Evolutionary conservation across 2,329 filamentous ascomycete species (phyloP), one percentile per base, ranked within the genome.

Genomic region (Colletotrichum liriopes): DNA sequence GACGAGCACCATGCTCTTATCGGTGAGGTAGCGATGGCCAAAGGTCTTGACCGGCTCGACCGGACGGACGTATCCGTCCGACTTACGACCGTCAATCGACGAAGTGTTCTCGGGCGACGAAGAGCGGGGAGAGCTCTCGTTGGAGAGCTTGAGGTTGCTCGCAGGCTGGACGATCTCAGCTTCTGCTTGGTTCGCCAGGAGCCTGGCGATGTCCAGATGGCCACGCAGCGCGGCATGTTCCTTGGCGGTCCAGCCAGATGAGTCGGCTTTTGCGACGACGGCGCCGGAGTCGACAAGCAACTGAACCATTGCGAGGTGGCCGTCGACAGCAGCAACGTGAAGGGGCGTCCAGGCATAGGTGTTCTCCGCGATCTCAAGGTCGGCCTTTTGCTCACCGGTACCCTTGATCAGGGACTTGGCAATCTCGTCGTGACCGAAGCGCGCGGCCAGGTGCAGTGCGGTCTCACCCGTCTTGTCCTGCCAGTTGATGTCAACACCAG

Each of bases 261-360:
- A 93, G 81, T 99, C 96, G 7, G 87, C 84, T 71, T 89, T 91
- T 68, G 92, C 91, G 3, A 94, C 84, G 71, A 97, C 90, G 0
- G 94, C 94, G 1, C 94, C 94, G 29, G 93, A 92, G 60, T 92
- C 89, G 51, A 97, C 89, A 5, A 99, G 86, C 32, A 96, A 86
- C 78, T 95, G 88, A 0, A 93, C 93, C 51, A 98, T 90, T 0
- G 88, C 83, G 14, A 94, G 82, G 75, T 95, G 93, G 0, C 96
- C 96, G 78, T 99, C 95, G 2, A 98, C 96, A 65, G 93, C 94
- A 12, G 96, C 94, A 74, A 98, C 93, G 78, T 98, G 96, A 16
- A 99, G 86, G n/a, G 96, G 94, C 0, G 96, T 98, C 96, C 96
- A 99, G 3, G 93, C 91, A 79, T 97, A 98, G 0, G 93, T 93